Evolutionary conservation across 2,329 filamentous ascomycete species (phyloP), one percentile per base, ranked within the genome.

Genomic region (Geosmithia morbida): DNA sequence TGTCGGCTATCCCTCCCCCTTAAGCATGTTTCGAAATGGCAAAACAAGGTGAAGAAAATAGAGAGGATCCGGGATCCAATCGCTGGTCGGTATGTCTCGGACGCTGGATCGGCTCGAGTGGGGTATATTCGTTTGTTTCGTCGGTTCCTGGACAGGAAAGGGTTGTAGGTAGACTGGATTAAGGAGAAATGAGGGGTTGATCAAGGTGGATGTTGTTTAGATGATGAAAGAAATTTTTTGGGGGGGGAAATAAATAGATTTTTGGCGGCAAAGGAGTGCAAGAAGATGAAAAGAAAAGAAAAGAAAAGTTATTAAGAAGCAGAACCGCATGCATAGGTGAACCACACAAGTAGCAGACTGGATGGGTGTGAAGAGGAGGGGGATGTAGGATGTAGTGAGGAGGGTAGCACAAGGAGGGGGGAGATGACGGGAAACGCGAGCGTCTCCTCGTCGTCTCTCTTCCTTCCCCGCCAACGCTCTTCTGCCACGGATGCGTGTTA

Each of bases 401-500:
- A 3, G 33, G 33, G 14, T 37, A 37, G 33, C 33, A 13, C 33
- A 16, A 37, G 33, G 33, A 37, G 33, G 33, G 33, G 33, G 33
- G 33, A 37, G 5, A 16, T 11, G 33, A 37, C 11, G 13, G 10
- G 33, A 16, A 11, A 11, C 33, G 6, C 10, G 11, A 37, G 33
- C 6, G 33, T 37, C 33, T 39, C 16, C 44, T 17, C 29, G 17
- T 16, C 30, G n/a, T 18, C 44, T 41, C 45, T 40, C 45, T 37
- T 30, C 18, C 11, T 17, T 20, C 17, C 44, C 20, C 30, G n/a
- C 19, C 26, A 19, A 19, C n/a, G 17, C 19, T 22, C 41, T 42
- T 16, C 26, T 18, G 18, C 33, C 33, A 16, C 11, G 3, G 11
- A n/a, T n/a, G 33, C 14, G 13, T 18, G 29, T 63, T 66, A 77